Base-by-base conservation (phyloP, 164 flowering plant species). In the Piper betle region DNA sequence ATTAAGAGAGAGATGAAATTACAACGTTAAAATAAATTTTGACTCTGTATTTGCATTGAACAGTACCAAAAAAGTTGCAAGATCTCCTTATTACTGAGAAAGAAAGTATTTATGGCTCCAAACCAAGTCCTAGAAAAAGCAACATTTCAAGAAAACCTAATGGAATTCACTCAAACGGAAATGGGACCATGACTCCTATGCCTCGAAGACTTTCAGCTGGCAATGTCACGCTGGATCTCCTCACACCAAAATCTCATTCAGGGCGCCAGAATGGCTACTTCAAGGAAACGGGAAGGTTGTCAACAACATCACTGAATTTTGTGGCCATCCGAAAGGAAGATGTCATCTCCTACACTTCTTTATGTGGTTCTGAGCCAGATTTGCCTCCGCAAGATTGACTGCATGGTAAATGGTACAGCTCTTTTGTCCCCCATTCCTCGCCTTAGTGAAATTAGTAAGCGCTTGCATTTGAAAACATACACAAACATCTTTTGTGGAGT, bases 21-120 rank as follows among this genome's bases (percentile, higher is more conserved):
- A 8, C 15, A 12, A 12, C 6, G 10, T 12, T 46, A 10, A 46
- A 15, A 6, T 10, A 46, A 46, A 10, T 2, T 6, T 46, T 9
- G 50, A 46, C 50, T 46, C 50, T 2, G 50, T 46, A 46, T 46
- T 46, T 46, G 50, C 15, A 46, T 46, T 46, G 65, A 39, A 59
- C 80, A 91, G 96, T 88, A 87, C 72, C 96, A 88, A 63, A 91
- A 83, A 91, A 91, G 76, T 78, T 85, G 41, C 95, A 88, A 55
- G 98, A 85, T 74, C 77, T 91, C 62, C 84, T 87, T 9, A 76
- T 84, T 55, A 82, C 86, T 0, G 92, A 86, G 78, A 88, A 82
- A 71, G 98, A 91, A 83, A 65, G 86, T 59, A 87, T 83, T 11
- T 87, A 84, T 70, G 98, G 98, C n/a, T 91, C 98, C 39, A 87